Conservation (phyloP, 2,329 filamentous ascomycete species). For the Cladosporium halotolerans region DNA sequence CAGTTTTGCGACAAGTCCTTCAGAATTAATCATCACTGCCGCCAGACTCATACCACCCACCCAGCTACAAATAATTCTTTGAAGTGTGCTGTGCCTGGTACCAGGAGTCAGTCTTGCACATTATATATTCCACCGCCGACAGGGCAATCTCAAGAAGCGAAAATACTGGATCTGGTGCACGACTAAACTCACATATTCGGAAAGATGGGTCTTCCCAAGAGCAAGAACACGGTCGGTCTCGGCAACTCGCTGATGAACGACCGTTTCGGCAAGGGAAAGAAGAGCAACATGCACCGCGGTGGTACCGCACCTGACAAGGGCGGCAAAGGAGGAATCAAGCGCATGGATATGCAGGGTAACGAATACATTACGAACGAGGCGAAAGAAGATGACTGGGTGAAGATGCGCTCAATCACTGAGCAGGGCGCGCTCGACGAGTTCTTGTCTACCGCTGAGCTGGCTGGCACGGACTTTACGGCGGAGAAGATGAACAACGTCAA, state of each 20-base stretch:
- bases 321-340: conserved; percentile 46
- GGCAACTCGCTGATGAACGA: conserved; percentile 99
- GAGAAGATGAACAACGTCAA: conserved; percentile 99
- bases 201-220: conserved; percentile 74
- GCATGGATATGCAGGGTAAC: conserved; percentile 27
- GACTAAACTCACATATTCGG: conserved; percentile 11
- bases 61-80: not conserved
- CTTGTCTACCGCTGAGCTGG: conserved; percentile 86
- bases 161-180: not conserved
- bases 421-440: conserved; percentile 96
- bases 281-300: conserved; percentile 69
- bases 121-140: not conserved
- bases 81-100: no score
- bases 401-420: conserved; percentile 98
- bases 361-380: conserved; percentile 85
- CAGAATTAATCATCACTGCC: conserved; percentile 7
- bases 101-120: not conserved
- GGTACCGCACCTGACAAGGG: conserved; percentile 55
- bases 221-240: conserved; percentile 88
- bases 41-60: not conserved
- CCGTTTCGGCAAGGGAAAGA: conserved; percentile 90
- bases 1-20: not conserved
- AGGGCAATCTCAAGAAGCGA: not conserved
- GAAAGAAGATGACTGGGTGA: conserved; percentile 92
- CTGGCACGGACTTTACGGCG: conserved; percentile 97